Evolutionary conservation across 805 yeast genomes (phyloP).

Genomic region (Ogataea philodendri): DNA sequence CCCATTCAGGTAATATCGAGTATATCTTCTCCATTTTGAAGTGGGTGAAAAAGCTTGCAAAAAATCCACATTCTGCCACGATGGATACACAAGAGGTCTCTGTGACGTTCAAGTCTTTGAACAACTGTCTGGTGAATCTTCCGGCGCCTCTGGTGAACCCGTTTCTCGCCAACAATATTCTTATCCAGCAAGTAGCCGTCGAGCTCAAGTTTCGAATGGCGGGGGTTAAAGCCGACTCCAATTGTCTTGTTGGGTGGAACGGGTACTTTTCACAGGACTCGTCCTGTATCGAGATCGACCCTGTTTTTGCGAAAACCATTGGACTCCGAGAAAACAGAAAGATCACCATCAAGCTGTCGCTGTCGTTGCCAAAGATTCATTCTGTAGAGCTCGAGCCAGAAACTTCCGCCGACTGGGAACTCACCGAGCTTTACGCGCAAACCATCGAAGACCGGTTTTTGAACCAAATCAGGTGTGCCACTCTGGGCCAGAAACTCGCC

Average conservation of each 20-base stretch:
- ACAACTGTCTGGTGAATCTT: slow-evolving; percentile 36
- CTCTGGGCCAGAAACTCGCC: slow-evolving; percentile 54
- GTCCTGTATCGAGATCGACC: slow-evolving; percentile 57
- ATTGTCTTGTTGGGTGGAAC: slow-evolving; percentile 32
- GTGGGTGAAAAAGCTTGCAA: slow-evolving; percentile 8
- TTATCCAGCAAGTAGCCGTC: slow-evolving; percentile 40
- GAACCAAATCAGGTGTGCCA: slow-evolving; percentile 77
- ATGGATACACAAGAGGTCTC: slow-evolving; percentile 26
- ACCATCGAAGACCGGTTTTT: slow-evolving; percentile 71
- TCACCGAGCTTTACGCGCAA: slow-evolving; percentile 78
- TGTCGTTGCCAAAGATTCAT: slow-evolving; percentile 50
- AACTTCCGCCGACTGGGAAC: slow-evolving; percentile 82
- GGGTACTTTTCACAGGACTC: slow-evolving; percentile 27
- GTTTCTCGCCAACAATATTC: slow-evolving; percentile 37
- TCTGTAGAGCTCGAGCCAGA: slow-evolving; percentile 77
- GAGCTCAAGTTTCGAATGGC: slow-evolving; percentile 26
- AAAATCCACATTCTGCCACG: background rate
- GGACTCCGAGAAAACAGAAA: slow-evolving; percentile 43
- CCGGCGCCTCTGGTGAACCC: slow-evolving; percentile 38
- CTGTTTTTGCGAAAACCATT: slow-evolving; percentile 55
- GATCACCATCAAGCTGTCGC: slow-evolving; percentile 44
- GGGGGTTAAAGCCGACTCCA: slow-evolving; percentile 13
- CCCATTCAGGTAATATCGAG: slow-evolving; percentile 7
- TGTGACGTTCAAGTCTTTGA: slow-evolving; percentile 25
- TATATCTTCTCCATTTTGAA: slow-evolving; percentile 1